Percentiles rank a stretch among this genome's conserved stretches.
Evolutionary conservation across 1,284 basidiomycete genomes (phyloP).

Genomic region (Papiliotrema nemorosa): DNA sequence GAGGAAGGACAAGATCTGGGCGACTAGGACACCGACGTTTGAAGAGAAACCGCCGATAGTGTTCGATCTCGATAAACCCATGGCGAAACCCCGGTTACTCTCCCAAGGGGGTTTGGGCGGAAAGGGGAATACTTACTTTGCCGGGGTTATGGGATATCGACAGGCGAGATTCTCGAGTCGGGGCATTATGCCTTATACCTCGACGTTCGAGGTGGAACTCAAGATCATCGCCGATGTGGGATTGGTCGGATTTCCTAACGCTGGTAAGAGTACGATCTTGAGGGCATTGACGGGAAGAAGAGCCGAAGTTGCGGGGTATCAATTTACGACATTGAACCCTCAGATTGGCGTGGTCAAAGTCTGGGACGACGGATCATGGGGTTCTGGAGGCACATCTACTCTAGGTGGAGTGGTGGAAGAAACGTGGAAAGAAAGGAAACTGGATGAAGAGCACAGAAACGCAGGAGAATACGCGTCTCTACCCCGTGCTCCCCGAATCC

Average conservation of each 20-base stretch:
- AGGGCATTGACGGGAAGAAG: constrained; percentile 83
- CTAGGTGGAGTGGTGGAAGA: constrained; percentile 61
- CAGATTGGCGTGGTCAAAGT: constrained; percentile 90
- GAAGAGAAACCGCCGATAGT: constrained; percentile 59
- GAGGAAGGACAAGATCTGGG: constrained; percentile 60
- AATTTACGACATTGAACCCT: constrained; percentile 93
- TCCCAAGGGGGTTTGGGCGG: constrained; percentile 80
- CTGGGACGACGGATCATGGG: constrained; percentile 71
- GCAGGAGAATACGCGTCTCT: constrained; percentile 30
- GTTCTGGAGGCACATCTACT: constrained; percentile 49
- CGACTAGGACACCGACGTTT: constrained; percentile 22
- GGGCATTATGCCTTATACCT: constrained; percentile 74
- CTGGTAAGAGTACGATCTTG: constrained; percentile 74
- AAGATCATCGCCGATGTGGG: constrained; percentile 93
- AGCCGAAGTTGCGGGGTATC: constrained; percentile 84
- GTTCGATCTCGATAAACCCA: constrained; percentile 56
- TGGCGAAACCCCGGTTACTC: constrained; percentile 61
- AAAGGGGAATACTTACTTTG: constrained; percentile 84
- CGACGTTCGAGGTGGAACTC: constrained; percentile 85
- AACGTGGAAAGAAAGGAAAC: constrained; percentile 61
- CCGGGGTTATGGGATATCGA: constrained; percentile 53
- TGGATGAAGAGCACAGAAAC: constrained; percentile 45
- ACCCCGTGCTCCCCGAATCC: constrained; percentile 1
- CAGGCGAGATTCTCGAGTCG: constrained; percentile 76
- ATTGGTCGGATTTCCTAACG: constrained; percentile 93